Conservation (phyloP, 306 rosid genomes). For the Prunus fruticosa region DNA sequence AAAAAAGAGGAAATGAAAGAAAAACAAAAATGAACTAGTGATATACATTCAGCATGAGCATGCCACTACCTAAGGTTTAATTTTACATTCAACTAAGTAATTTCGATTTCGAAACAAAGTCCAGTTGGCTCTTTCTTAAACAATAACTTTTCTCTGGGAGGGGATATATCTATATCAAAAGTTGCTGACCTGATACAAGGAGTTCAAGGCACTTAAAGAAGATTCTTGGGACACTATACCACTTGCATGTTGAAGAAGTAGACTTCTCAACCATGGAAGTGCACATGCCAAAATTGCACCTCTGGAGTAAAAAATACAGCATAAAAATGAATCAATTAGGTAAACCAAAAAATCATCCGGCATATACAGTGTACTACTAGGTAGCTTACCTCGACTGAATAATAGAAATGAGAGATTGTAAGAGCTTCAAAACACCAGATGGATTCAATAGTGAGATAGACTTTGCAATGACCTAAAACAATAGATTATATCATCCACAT, state of each 20-base stretch:
- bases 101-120: not conserved
- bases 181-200: conserved; percentile 66
- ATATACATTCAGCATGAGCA: not conserved
- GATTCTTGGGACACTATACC: conserved; percentile 75
- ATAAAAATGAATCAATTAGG: not conserved
- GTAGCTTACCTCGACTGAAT: conserved; percentile 58
- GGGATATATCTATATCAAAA: not conserved
- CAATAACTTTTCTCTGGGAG: not conserved
- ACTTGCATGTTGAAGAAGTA: conserved; percentile 74
- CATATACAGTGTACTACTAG: not conserved
- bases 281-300: conserved; percentile 82
- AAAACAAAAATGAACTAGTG: not conserved
- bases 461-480: conserved; percentile 65
- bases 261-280: conserved; percentile 69
- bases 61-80: not conserved
- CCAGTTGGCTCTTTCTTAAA: not conserved
- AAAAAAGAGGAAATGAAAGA: not conserved
- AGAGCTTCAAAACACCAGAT: conserved; percentile 64
- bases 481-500: conserved; percentile 12
- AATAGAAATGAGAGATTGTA: conserved; percentile 60
- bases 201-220: conserved; percentile 66
- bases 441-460: conserved; percentile 60
- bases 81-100: too few relatives aligned
- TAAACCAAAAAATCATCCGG: not conserved
- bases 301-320: conserved; percentile 23